phyloP scores from a whole-genome alignment of 306 rosid genomes.

The Trifolium pratense region DNA sequence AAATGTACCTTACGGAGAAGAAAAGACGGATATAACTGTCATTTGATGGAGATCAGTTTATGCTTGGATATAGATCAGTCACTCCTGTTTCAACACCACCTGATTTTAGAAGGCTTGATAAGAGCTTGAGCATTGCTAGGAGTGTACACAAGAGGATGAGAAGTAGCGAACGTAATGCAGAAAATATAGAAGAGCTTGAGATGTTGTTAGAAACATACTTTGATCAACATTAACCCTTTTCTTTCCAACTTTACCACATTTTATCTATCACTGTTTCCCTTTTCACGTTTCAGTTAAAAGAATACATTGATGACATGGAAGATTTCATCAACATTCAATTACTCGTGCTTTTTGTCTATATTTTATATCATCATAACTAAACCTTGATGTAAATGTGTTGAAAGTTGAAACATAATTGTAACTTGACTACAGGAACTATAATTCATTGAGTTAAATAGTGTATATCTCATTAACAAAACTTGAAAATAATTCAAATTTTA shows the following conservation, averaged over 20 bases:
- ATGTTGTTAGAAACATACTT: slow-evolving; percentile 98
- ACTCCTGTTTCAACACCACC: slow-evolving; percentile 98
- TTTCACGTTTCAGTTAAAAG: slow-evolving; percentile 81
- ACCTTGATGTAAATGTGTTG: too few species aligned
- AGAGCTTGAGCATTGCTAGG: slow-evolving; percentile 87
- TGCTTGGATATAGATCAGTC: slow-evolving; percentile 82
- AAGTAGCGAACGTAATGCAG: slow-evolving; percentile 79
- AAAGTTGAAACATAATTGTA: too few species aligned
- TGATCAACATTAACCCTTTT: slow-evolving; percentile 41
- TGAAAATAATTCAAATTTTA: too few species aligned
- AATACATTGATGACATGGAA: slow-evolving; percentile 95
- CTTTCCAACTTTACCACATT: slow-evolving; percentile 24
- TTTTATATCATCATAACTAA: too few species aligned
- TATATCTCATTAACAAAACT: too few species aligned
- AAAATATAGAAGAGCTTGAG: slow-evolving; percentile 97
- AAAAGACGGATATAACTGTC: slow-evolving; percentile 83
- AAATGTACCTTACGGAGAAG: slow-evolving; percentile 98
- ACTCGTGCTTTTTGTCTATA: too few species aligned
- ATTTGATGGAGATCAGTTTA: slow-evolving; percentile 81
- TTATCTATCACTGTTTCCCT: slow-evolving; percentile 34
- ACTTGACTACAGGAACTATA: too few species aligned
- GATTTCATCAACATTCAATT: slow-evolving; percentile 94
- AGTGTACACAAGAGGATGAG: slow-evolving; percentile 76
- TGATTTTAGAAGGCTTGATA: slow-evolving; percentile 81
- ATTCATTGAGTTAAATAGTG: too few species aligned